Evolutionary conservation across 495 filamentous ascomycete genomes (phyloP), one percentile per base, ranked within the genome.

Genomic region (Oleoguttula mirabilis): DNA sequence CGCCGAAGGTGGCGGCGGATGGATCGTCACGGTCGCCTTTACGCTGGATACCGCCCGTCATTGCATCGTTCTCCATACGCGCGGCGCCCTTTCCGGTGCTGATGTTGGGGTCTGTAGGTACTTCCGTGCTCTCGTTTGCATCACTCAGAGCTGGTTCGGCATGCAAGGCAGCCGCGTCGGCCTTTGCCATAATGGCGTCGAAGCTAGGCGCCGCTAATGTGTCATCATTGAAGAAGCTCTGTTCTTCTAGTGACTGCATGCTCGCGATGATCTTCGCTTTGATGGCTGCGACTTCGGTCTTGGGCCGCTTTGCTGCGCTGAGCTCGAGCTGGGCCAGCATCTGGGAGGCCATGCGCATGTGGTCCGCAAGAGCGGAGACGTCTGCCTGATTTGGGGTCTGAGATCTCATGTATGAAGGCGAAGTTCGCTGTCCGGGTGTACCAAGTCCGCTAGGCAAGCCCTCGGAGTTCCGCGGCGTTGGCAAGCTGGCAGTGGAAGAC

Each of bases 221-320:
- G 20, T 63, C 59, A 39, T 79, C 72, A 7, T 69, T 55, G 31
- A 79, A 69, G 49, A 85, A 85, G 55, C 71, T 82, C 55, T 85
- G 77, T 56, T 85, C 80, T 54, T 85, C 80, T n/a, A 85, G 68
- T 52, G 64, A 80, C 50, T 85, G 80, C 80, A 85, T 85, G 59
- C 80, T 84, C 2, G 81, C 81, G 48, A 85, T 85, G 49, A 85
- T 85, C 60, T 77, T 77, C 10, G 78, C 72, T 46, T 79, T 66
- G 57, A 85, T 85, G 19, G 78, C 79, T 7, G 76, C 80, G 7
- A 85, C 80, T 56, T 85, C 81, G 28, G 73, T 67, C 48, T 68
- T 74, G 12, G 80, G 80, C 22, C 81, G 62, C 52, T 84, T 85
- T 3, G 76, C 73, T 48, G 75, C 72, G 19, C 77, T 83, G 1